Evolutionary conservation across 2,329 filamentous ascomycete genomes (phyloP).

Genomic region (Exophiala xenobiotica): DNA sequence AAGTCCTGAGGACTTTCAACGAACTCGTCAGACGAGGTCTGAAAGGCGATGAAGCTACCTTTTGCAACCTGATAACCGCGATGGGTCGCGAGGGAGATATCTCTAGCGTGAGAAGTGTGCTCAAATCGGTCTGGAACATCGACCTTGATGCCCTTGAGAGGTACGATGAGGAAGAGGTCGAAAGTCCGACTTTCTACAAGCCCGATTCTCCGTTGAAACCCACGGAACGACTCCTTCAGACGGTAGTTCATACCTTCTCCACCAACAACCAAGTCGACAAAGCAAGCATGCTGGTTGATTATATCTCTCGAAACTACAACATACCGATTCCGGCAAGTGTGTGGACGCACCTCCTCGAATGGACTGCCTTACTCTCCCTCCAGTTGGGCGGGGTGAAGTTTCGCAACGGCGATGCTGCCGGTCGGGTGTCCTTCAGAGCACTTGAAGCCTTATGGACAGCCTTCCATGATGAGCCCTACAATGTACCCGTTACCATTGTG

Average conservation of each 20-base stretch:
- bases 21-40: conserved; percentile 48
- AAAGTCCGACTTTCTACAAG: conserved; percentile 43
- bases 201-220: conserved; percentile 58
- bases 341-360: conserved; percentile 68
- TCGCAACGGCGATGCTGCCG: conserved; percentile 38
- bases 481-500: conserved; percentile 56
- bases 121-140: conserved; percentile 57
- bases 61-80: conserved; percentile 54
- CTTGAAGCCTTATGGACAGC: conserved; percentile 57
- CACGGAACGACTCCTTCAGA: conserved; percentile 57
- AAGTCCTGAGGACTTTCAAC: conserved; percentile 44
- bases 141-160: conserved; percentile 45
- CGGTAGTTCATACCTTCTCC: conserved; percentile 69
- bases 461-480: conserved; percentile 61
- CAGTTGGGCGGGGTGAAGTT: conserved; percentile 35
- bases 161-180: conserved; percentile 34
- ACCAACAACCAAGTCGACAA: conserved; percentile 61
- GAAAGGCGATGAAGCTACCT: conserved; percentile 53
- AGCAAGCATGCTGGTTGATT: conserved; percentile 61
- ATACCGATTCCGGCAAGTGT: conserved; percentile 57
- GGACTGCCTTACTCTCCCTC: conserved; percentile 61
- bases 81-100: conserved; percentile 54
- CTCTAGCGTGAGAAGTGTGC: conserved; percentile 45
- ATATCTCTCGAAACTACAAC: conserved; percentile 59
- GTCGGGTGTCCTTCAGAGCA: conserved; percentile 42